A percentile compares a stretch with the other conserved stretches of the same genome.
Evolutionary conservation across 2,329 filamentous ascomycete species (phyloP).

Genomic region (Dendrostoma leiphaemia): DNA sequence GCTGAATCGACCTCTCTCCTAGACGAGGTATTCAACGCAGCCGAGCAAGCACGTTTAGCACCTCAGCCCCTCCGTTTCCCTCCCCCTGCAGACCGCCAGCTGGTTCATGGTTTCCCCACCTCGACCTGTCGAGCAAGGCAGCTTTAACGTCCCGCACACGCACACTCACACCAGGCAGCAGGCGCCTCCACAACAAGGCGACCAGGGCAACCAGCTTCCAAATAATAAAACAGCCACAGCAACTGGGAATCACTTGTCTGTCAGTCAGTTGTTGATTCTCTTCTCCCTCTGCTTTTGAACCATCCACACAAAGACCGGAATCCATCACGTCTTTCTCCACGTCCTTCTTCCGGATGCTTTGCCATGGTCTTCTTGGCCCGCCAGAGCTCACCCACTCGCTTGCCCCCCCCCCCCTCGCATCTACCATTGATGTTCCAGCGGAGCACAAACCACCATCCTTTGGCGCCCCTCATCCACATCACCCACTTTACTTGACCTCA

Average conservation of each 20-base stretch:
- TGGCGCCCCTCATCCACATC: neutral
- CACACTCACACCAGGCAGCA: conserved; percentile 12
- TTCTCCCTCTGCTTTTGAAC: neutral
- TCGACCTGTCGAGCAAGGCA: conserved; percentile 4
- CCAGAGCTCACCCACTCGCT: neutral
- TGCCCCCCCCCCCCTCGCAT: neutral
- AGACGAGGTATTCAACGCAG: neutral
- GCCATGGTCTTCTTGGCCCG: neutral
- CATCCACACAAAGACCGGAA: no score
- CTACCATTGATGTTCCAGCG: neutral
- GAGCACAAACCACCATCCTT: neutral
- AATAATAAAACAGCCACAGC: neutral
- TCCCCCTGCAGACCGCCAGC: neutral
- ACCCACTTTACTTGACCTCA: neutral
- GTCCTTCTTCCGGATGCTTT: neutral
- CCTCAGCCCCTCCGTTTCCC: neutral
- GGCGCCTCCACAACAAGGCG: conserved; percentile 1
- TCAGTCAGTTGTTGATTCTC: neutral
- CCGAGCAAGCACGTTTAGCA: neutral
- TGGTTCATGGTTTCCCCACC: conserved; percentile 6
- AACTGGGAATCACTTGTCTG: neutral
- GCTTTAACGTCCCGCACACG: neutral
- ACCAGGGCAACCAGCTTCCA: neutral
- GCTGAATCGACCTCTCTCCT: neutral
- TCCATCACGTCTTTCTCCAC: neutral